Percentiles rank a stretch among this genome's conserved stretches.
Conservation (phyloP, 306 rosid genomes). For the Begonia loranthoides region DNA sequence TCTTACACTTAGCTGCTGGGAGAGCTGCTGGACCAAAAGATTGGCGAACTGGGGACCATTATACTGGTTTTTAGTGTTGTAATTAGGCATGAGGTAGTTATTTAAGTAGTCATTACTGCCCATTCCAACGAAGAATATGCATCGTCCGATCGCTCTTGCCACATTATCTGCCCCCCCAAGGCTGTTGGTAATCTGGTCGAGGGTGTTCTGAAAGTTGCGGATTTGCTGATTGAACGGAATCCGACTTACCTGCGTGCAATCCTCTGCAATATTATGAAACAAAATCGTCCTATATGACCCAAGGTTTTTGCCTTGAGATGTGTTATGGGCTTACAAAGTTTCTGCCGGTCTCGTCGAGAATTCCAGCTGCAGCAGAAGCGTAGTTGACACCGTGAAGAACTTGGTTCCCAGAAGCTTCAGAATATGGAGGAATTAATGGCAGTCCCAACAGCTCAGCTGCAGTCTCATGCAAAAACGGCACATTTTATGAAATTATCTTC, state of each 20-base stretch:
- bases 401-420: slow-evolving; percentile 48
- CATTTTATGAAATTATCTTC: too few relatives aligned
- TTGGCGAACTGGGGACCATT: slow-evolving; percentile 56
- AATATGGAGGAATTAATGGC: slow-evolving; percentile 67
- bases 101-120: slow-evolving; percentile 96
- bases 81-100: slow-evolving; percentile 93
- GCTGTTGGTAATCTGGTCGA: slow-evolving; percentile 40
- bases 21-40: slow-evolving; percentile 44
- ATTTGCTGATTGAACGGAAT: slow-evolving; percentile 72
- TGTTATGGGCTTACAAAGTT: slow-evolving; percentile 46
- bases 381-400: slow-evolving; percentile 68
- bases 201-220: slow-evolving; percentile 61
- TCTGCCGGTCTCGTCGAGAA: slow-evolving; percentile 75
- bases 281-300: too few relatives aligned
- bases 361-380: slow-evolving; percentile 95
- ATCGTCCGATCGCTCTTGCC: slow-evolving; percentile 27
- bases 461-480: not conserved
- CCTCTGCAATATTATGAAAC: too few relatives aligned
- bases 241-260: slow-evolving; percentile 43
- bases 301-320: not conserved
- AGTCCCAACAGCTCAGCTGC: slow-evolving; percentile 85
- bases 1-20: slow-evolving; percentile 56
- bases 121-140: slow-evolving; percentile 82
- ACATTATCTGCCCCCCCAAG: slow-evolving; percentile 37
- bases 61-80: slow-evolving; percentile 51